Conservation (phyloP, 352 stramenopile species). For the Thalassiosira oceanica region DNA sequence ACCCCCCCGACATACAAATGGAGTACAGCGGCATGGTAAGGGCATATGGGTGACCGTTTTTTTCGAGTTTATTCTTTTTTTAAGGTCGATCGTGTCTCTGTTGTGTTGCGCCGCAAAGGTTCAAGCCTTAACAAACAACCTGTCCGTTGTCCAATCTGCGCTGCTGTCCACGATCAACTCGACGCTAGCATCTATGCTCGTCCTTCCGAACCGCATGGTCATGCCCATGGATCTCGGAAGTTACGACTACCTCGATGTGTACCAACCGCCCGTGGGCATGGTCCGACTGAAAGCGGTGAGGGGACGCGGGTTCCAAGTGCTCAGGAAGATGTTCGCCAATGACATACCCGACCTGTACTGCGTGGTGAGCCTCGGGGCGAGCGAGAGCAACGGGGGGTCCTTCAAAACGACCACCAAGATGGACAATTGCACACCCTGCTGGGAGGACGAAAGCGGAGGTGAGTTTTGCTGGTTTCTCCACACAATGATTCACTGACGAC, state of each 20-base stretch:
- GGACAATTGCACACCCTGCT: conserved; percentile 53
- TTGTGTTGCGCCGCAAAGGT: too few relatives aligned
- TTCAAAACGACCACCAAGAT: conserved; percentile 51
- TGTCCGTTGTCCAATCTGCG: conserved; percentile 34
- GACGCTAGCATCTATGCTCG: conserved; percentile 33
- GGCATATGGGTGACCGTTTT: too few relatives aligned
- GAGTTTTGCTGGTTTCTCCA: too few relatives aligned
- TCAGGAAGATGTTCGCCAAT: conserved; percentile 46
- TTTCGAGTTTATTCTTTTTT: too few relatives aligned
- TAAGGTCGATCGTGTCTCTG: too few relatives aligned
- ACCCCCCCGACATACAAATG: conserved; percentile 55
- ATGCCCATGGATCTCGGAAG: conserved; percentile 50
- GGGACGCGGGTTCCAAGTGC: conserved; percentile 54
- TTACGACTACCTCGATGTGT: conserved; percentile 54
- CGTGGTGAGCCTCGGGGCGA: conserved; percentile 40
- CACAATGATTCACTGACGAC: too few relatives aligned
- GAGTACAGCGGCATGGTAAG: too few relatives aligned
- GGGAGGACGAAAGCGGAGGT: conserved; percentile 55
- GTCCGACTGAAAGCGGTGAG: conserved; percentile 33
- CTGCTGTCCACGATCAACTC: conserved; percentile 35
- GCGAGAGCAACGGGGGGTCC: background rate
- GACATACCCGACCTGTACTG: conserved; percentile 75
- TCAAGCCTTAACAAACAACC: conserved; percentile 25
- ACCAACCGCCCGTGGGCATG: conserved; percentile 56
- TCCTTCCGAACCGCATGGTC: conserved; percentile 57